Base-by-base conservation (phyloP, 176 grass and related monocot species). In the Zizania latifolia region DNA sequence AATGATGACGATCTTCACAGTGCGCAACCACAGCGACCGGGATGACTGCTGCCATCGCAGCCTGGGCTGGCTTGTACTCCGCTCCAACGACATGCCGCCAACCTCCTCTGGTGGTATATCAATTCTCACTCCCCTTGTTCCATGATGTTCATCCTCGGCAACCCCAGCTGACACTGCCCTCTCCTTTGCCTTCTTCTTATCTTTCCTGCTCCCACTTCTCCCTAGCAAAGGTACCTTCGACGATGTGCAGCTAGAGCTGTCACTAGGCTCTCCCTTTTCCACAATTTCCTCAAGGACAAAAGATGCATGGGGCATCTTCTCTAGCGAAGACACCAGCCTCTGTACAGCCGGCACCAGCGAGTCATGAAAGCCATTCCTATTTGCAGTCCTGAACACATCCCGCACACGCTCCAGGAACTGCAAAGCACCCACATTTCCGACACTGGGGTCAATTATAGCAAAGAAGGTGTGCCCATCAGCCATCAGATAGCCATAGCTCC, bases 401-500 rank as follows among this genome's bases (percentile, higher is more conserved):
- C 60, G 68, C 1, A 97, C 73, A 36, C 84, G 83, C 34, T 88
- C 83, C 15, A 97, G 58, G 81, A 97, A 97, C 50, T 85, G 94
- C 54, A 97, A 63, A 2, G 87, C 88, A 19, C 81, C 91, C 3
- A 27, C 77, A 72, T 72, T 94, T 3, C 94, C 94, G 1, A 97
- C 70, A 2, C 78, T 93, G 4, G 94, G 94, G 33, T 97, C 88
- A 6, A 97, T 86, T 36, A 97, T 93, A 8, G 94, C 91, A 17
- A 93, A 97, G 82, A 92, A 97, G 0, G 86, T 88, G 81, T 85
- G 73, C 8, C 91, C 91, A 0, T 92, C 94, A 1, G 46, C 81
- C 74, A 81, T 83, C 55, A 97, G 40, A 58, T 83, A 97, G 5
- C 84, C 88, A 23, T 86, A 97, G 77, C 81, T 97, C 51, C 91